Base-by-base conservation (phyloP, 2,329 filamentous ascomycete species). In the Xylogone sp. region DNA sequence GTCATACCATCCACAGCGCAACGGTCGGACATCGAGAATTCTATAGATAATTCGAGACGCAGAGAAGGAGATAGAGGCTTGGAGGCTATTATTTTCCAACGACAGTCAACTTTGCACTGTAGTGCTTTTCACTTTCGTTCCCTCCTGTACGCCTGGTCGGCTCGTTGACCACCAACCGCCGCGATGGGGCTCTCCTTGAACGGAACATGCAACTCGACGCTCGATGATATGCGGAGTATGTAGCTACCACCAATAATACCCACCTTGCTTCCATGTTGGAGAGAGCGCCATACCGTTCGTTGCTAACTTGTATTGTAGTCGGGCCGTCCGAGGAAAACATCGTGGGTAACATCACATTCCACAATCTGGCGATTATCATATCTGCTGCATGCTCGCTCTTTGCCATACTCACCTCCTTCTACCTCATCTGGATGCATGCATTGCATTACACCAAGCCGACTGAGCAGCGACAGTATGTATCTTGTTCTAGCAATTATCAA, bases 351-450 rank as follows among this genome's bases (percentile, higher is more conserved):
- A 62, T 82, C 51, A 80, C 75, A 56, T 83, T 83, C 57, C 79
- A 83, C 60, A 63, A 75, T 43, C 68, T 83, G 27, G 77, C 78
- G 29, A 68, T 80, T 53, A 70, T 82, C 53, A 72, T 83, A 43
- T 70, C 71, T 21, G 77, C 72, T 43, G 71, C 66, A 44, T 74
- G 71, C 46, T 73, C 79, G 3, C 62, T 78, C 52, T 65, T 83
- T 27, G 73, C 81, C 39, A 73, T 76, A n/a, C 48, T 74, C 43
- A 64, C 78, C 42, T 82, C 80, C 51, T 65, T 83, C 46, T 82
- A 75, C 58, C 71, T 84, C 34, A 77, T 83, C 54, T 79, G 70
- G 66, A 76, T 77, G 71, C 82, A 85, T 70, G 79, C 81, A 24
- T 58, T 73, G 18, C 75, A 84, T 67, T 84, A 84, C 62, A 83